These are phyloP conservation scores for Fraxinus americana DNA, from an alignment of 257 asterid genomes.

Conservation along the genomic window DNA sequence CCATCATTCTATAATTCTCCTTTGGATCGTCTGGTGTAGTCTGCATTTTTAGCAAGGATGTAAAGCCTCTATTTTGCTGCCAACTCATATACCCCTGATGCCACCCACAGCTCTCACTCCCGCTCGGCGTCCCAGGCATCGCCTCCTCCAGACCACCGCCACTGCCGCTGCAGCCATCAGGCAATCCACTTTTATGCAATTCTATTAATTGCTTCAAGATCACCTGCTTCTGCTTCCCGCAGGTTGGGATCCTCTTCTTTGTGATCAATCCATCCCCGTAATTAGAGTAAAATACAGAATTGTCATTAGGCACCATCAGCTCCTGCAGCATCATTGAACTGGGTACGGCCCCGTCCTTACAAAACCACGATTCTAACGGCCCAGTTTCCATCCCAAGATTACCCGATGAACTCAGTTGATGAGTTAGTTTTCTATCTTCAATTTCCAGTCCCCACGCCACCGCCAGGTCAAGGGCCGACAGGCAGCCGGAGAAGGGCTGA, in stretches of 20 bases:
- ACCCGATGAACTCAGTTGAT: neutral
- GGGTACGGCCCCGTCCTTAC: conserved; percentile 32
- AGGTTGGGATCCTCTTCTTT: conserved; percentile 50
- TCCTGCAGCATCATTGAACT: conserved; percentile 44
- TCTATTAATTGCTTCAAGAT: conserved; percentile 72
- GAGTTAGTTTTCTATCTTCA: conserved; percentile 32
- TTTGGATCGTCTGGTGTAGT: conserved; percentile 33
- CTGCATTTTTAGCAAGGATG: conserved; percentile 66
- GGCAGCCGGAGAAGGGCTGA: conserved; percentile 71
- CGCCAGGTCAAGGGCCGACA: conserved; percentile 64
- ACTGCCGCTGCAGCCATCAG: conserved; percentile 35
- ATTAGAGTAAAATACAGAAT: conserved; percentile 34
- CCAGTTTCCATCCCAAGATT: neutral
- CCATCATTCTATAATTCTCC: conserved; percentile 23
- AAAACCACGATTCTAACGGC: conserved; percentile 11
- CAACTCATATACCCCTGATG: conserved; percentile 40
- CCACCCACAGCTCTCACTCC: conserved; percentile 18
- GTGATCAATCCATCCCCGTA: conserved; percentile 35
- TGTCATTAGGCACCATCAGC: conserved; percentile 69
- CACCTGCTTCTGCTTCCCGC: conserved; percentile 77
- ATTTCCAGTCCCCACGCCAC: conserved; percentile 79
- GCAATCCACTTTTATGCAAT: conserved; percentile 28
- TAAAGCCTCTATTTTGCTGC: conserved; percentile 45
- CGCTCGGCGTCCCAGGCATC: conserved; percentile 52
- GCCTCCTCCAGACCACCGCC: conserved; percentile 42